Evolutionary conservation across 2,329 filamentous ascomycete genomes (phyloP), one percentile per base, ranked within the genome.

Genomic region (Fusarium transvaalense): DNA sequence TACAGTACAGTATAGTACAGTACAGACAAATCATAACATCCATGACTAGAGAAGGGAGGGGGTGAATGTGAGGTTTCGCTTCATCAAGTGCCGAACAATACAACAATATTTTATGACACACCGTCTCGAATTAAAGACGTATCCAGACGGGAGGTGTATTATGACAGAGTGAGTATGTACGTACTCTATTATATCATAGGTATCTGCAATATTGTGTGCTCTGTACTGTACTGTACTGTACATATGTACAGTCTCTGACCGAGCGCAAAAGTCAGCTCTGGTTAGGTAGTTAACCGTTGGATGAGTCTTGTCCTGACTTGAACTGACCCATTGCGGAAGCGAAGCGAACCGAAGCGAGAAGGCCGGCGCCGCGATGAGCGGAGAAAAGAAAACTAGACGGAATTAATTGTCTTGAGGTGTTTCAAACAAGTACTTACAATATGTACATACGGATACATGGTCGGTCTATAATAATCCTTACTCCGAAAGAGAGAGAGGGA

Each of bases 231-330:
- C 23, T 25, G 23, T 25, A 6, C 23, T 5, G 29, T 29, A 29
- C 29, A 29, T n/a, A n/a, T n/a, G 29, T 29, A 29, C 29, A 25
- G 23, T 25, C 23, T 25, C 23, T 25, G 23, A 25, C 29, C 10
- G 51, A 51, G 66, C 66, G 66, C 66, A 68, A 61, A 68, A 45
- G 48, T 69, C 61, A 68, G 66, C 29, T 60, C 66, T 29, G 25
- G 41, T 53, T 57, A 42, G 23, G 25, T 25, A 17, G 15, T 25
- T 47, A 39, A 50, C 60, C 57, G 52, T 67, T 61, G 48, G 41
- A 7, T 43, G 23, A 25, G n/a, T 13, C 34, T 43, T 27, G 6
- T 25, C 23, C 23, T 25, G 41, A 29, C 23, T 29, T 43, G 21
- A 25, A 41, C 45, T 47, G 50, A 45, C 59, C 27, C 54, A 45